Evolutionary conservation across 352 stramenopile species (phyloP).

Genomic region (Plasmopara muralis): DNA sequence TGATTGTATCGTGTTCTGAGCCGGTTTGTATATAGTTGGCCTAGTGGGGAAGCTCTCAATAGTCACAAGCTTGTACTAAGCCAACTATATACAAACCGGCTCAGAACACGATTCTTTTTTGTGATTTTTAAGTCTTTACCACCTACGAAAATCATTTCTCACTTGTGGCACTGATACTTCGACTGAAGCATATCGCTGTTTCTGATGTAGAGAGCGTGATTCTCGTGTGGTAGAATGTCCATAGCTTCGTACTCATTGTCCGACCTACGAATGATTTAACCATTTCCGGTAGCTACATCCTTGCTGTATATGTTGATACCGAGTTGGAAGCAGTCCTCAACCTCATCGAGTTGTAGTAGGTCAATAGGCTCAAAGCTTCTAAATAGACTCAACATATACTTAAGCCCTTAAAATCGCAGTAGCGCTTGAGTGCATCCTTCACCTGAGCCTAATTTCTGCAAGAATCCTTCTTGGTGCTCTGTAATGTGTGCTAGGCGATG

Average conservation of each 20-base stretch:
- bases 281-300: constrained; percentile 3
- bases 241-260: not conserved
- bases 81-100: too few relatives aligned
- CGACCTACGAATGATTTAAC: constrained; percentile 1
- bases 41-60: not conserved
- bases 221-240: not conserved
- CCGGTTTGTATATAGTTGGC: not conserved
- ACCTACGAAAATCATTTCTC: constrained; percentile 1
- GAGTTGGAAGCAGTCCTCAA: constrained; percentile 10
- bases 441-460: constrained; percentile 5
- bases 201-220: not conserved
- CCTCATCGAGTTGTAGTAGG: constrained; percentile 6
- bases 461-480: constrained; percentile 7
- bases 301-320: constrained; percentile 3
- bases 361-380: constrained; percentile 7
- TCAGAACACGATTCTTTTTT: too few relatives aligned
- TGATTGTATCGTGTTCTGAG: not conserved
- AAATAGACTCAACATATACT: not conserved
- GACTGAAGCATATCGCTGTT: constrained; percentile 1
- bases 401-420: constrained; percentile 9
- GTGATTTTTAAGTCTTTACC: not conserved
- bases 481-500: constrained; percentile 2
- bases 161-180: constrained; percentile 1
- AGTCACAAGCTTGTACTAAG: constrained; percentile 1
- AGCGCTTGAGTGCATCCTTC: constrained; percentile 8